Evolutionary conservation across 2,329 filamentous ascomycete species (phyloP), one percentile per base, ranked within the genome.

Genomic region (Exophiala dermatitidis): DNA sequence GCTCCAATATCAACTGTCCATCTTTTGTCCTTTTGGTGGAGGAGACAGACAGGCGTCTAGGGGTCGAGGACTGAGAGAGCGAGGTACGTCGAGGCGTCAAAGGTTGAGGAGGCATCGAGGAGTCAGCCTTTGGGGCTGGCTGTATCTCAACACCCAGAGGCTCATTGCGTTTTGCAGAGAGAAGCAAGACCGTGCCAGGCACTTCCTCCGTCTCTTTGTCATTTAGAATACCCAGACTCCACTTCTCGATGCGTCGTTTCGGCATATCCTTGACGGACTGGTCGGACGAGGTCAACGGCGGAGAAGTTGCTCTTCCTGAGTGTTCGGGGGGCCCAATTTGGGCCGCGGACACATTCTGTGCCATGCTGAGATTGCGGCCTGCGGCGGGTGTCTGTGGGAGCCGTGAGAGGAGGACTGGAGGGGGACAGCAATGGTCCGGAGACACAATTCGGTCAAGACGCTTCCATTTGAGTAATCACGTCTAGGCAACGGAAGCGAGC

Each of bases 1-100:
- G 91, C 0, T 94, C 86, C 9, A 97, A 74, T 51, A 97, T 89
- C 63, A 96, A 89, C 57, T 81, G 79, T 10, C 90, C 90, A 67
- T 95, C 86, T 34, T 78, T 71, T 1, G 90, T 95, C 60, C 77
- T 85, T 74, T 96, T 96, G 71, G 82, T 81, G 43, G 73, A 74
- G 10, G 66, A 64, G 9, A 60, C 60, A 0, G 63, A 64, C 26
- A 63, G 59, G 26, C 66, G 68, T 12, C 70, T 46, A 65, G 67
- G 29, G 7, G 71, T 71, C 5, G 66, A 62, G n/a, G 68, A 67
- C 52, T 69, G 70, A 2, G 68, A 28, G 10, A 41, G 12, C 6
- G 28, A 45, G 10, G 42, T 32, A 4, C 66, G 68, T 12, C 70
- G 46, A 65, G 67, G 29, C 8, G 71, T 71, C 6, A 67, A 62